Percentiles rank a stretch among this genome's conserved stretches.
phyloP scores from a whole-genome alignment of 768 basidiomycete genomes.

The Mrakia hoshinonis region DNA sequence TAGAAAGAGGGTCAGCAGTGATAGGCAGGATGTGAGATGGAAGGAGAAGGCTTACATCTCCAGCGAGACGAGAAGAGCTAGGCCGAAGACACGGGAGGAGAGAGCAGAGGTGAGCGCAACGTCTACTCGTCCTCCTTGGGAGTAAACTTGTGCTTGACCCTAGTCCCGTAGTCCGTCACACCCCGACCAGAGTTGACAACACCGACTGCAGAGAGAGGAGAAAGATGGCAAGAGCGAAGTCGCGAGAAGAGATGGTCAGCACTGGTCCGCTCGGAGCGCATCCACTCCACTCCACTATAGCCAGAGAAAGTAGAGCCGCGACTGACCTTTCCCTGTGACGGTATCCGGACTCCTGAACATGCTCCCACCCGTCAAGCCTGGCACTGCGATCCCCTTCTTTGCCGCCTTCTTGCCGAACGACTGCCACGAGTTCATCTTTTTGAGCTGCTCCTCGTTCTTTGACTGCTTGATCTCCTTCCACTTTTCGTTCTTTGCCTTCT shows the following conservation, averaged over 20 bases:
- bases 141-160: constrained; percentile 42
- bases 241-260: neutral
- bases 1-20: no score
- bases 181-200: constrained; percentile 40
- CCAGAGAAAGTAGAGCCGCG: neutral
- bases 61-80: no score
- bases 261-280: neutral
- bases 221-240: neutral
- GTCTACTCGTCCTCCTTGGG: constrained; percentile 31
- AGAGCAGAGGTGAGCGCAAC: neutral
- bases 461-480: constrained; percentile 40
- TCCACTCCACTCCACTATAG: no score
- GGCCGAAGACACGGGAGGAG: neutral
- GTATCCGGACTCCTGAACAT: constrained; percentile 28
- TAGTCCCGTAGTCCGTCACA: constrained; percentile 38
- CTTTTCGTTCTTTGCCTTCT: constrained; percentile 42
- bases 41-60: no score
- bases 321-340: constrained; percentile 16
- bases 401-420: constrained; percentile 42
- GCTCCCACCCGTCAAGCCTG: constrained; percentile 32
- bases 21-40: no score
- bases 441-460: constrained; percentile 39
- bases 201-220: constrained; percentile 34
- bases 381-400: constrained; percentile 42
- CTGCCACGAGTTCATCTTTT: constrained; percentile 42